Evolutionary conservation across 164 flowering plant genomes (phyloP), one percentile per base, ranked within the genome.

Genomic region (Sextonia rubra): DNA sequence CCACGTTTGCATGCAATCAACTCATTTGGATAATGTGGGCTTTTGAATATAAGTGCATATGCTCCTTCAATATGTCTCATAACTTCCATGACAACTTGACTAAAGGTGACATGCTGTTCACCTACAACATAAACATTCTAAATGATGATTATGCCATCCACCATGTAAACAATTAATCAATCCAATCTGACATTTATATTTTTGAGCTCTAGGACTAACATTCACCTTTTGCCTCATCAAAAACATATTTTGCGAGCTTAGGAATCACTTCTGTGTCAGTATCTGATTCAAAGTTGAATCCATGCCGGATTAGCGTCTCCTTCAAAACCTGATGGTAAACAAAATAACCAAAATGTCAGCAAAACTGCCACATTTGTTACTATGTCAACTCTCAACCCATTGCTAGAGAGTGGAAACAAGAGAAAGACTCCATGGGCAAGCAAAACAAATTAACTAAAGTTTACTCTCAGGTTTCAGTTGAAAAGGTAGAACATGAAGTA

Each of bases 31-130:
- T 91, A 93, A 79, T 90, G 98, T n/a, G 79, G 80, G 78, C 98
- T 93, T 84, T 96, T 96, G 66, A 96, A 96, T 60, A 93, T 85
- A 22, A 96, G 95, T 30, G 98, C 99, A 89, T 91, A 96, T 60
- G 99, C 97, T 80, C 99, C 99, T 83, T 96, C 99, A 65, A 96
- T 90, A 84, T 93, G 98, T 86, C 98, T 82, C 93, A 96, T 89
- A 71, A 96, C 97, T 84, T 96, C 99, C 68, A 91, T 83, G 47
- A 95, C 98, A 80, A 95, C 97, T 82, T 95, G 85, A 77, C 89
- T 86, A 76, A 96, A 96, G 66, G 97, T 87, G 69, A 95, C 87
- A 69, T 80, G 73, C 76, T 82, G 89, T 69, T 78, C 91, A 79
- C 94, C 99, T 93, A 87, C 79, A 83, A 78, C 71, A 82, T 2